phyloP scores from a whole-genome alignment of 345 rosid genomes.

The Melaleuca quinquenervia region DNA sequence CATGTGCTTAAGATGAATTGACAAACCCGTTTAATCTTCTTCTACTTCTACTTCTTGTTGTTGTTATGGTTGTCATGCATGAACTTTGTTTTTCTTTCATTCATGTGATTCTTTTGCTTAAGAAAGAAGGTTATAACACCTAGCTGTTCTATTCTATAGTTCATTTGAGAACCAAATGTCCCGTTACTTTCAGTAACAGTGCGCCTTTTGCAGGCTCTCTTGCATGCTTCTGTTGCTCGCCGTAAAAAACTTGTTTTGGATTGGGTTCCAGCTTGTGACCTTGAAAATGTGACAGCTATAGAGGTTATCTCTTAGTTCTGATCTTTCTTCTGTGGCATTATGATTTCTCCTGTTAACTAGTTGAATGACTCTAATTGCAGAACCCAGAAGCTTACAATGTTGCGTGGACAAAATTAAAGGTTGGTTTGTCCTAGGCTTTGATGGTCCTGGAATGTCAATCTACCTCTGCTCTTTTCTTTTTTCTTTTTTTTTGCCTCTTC shows the following conservation, averaged over 20 bases:
- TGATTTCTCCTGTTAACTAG: conserved; percentile 7
- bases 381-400: conserved; percentile 62
- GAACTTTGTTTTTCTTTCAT: neutral
- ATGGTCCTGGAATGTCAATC: neutral
- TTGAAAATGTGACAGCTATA: conserved; percentile 41
- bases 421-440: conserved; percentile 9
- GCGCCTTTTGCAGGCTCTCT: conserved; percentile 58
- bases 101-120: neutral
- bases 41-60: neutral
- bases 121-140: neutral
- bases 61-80: neutral
- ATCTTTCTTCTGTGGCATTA: neutral
- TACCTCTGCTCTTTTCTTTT: neutral
- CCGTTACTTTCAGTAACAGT: neutral
- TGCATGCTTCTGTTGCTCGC: conserved; percentile 83
- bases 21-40: neutral
- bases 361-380: conserved; percentile 26
- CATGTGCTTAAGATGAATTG: neutral
- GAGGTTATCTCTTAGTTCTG: conserved; percentile 34
- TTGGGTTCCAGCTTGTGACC: conserved; percentile 89
- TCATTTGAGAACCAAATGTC: neutral
- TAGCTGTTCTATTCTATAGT: neutral
- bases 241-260: conserved; percentile 68
- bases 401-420: conserved; percentile 80
- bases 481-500: neutral